phyloP scores from a whole-genome alignment of 1,284 basidiomycete species.

The Xerocomus amazonicus region DNA sequence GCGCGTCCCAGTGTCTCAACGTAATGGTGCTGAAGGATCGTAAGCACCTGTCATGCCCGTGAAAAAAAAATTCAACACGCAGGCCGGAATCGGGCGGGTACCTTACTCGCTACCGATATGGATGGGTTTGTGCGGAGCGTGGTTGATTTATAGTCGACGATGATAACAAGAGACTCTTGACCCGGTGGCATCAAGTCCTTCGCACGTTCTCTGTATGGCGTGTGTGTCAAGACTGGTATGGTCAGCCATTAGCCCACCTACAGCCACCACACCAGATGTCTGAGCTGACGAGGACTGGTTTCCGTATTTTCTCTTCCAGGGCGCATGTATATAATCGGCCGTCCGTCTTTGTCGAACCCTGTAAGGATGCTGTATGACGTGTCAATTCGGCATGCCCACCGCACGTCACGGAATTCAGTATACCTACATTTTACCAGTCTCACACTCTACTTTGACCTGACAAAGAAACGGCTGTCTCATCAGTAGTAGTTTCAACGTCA shows the following conservation, averaged over 20 bases:
- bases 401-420: not conserved
- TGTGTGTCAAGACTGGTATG: conserved; percentile 7
- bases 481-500: conserved; percentile 1
- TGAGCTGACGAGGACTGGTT: conserved; percentile 69
- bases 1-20: conserved; percentile 86
- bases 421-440: conserved; percentile 84
- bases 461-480: conserved; percentile 1
- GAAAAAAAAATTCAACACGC: not conserved
- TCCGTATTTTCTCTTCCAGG: conserved; percentile 82
- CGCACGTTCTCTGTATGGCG: conserved; percentile 64
- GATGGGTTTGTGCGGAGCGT: conserved; percentile 80
- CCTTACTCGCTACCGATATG: conserved; percentile 73
- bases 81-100: conserved; percentile 15
- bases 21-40: conserved; percentile 89
- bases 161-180: conserved; percentile 76
- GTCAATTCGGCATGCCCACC: not conserved
- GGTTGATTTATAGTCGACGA: conserved; percentile 81
- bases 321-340: conserved; percentile 82
- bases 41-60: conserved; percentile 49
- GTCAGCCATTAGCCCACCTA: conserved; percentile 38
- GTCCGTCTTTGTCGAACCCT: conserved; percentile 79
- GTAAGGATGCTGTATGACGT: conserved; percentile 69
- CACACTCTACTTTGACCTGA: conserved; percentile 68
- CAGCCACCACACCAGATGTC: conserved; percentile 82
- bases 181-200: conserved; percentile 83